These are phyloP conservation scores for Annona squamosa DNA, from an alignment of 164 flowering plant genomes.

Conservation along the genomic window DNA sequence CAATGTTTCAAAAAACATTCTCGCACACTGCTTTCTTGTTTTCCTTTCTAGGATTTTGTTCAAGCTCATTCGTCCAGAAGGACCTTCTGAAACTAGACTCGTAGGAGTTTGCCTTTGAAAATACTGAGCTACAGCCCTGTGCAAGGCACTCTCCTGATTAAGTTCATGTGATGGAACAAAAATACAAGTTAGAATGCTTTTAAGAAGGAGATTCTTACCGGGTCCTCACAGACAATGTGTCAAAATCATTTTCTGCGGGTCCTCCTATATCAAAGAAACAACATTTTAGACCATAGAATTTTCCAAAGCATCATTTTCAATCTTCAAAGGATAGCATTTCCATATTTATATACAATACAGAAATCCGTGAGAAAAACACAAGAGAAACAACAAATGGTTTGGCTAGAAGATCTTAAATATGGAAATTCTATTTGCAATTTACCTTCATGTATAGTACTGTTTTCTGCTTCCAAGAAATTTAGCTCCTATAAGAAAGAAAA, in stretches of 20 bases:
- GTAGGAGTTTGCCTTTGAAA: conserved; percentile 42
- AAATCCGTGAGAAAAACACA: neutral
- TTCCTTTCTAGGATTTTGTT: conserved; percentile 62
- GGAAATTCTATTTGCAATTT: conserved; percentile 10
- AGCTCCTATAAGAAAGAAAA: conserved; percentile 38
- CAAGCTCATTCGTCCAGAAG: conserved; percentile 44
- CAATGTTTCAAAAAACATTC: conserved; percentile 85
- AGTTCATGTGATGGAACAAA: neutral
- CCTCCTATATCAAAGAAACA: conserved; percentile 23
- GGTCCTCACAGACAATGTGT: conserved; percentile 55
- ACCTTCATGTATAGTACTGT: conserved; percentile 44
- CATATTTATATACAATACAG: neutral
- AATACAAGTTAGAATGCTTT: neutral
- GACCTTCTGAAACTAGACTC: conserved; percentile 25
- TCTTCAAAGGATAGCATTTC: neutral
- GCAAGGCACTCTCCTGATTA: neutral
- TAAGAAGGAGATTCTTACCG: conserved; percentile 31
- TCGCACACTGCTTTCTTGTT: conserved; percentile 66
- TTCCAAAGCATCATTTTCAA: neutral
- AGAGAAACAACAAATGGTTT: neutral
- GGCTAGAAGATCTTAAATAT: neutral
- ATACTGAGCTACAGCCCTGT: conserved; percentile 73
- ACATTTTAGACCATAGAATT: neutral
- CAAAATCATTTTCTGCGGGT: conserved; percentile 29
- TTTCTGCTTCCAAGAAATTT: conserved; percentile 55